phyloP scores from a whole-genome alignment of 2,329 filamentous ascomycete species.

The Monosporascus cannonballus region DNA sequence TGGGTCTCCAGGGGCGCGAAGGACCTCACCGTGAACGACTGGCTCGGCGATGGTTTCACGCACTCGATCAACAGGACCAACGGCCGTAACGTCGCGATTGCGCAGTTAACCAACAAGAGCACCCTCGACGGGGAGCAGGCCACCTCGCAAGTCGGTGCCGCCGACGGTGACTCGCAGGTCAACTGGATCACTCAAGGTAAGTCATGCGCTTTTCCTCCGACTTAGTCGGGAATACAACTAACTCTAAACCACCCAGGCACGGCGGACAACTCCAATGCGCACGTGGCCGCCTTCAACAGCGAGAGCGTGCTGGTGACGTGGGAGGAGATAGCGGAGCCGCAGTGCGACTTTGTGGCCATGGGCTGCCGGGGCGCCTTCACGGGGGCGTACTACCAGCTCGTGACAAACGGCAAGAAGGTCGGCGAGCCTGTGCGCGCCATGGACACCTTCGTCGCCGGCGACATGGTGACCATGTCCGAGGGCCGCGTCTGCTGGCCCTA shows the following conservation, averaged over 20 bases:
- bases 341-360: conserved; percentile 51
- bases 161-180: conserved; percentile 50
- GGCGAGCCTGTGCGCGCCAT: conserved; percentile 43
- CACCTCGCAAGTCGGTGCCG: conserved; percentile 44
- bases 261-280: conserved; percentile 44
- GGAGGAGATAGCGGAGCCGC: conserved; percentile 53
- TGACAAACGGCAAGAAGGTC: conserved; percentile 44
- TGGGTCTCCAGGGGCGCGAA: conserved; percentile 57
- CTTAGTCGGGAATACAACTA: conserved; percentile 49
- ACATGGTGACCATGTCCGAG: conserved; percentile 55
- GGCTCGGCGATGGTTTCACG: conserved; percentile 54
- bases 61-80: conserved; percentile 45
- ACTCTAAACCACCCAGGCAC: conserved; percentile 40
- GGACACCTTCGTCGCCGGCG: conserved; percentile 53
- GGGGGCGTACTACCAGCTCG: conserved; percentile 54
- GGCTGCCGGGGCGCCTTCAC: conserved; percentile 53
- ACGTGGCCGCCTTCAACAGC: conserved; percentile 41
- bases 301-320: conserved; percentile 47
- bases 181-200: conserved; percentile 48
- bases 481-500: conserved; percentile 58
- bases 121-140: conserved; percentile 49
- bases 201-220: conserved; percentile 21
- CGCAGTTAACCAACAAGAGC: conserved; percentile 51
- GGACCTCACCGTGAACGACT: conserved; percentile 47
- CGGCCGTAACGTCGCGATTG: conserved; percentile 54